A percentile compares a stretch with the other conserved stretches of the same genome.
Evolutionary conservation across 805 yeast species (phyloP).

Genomic region (Ascoidea asiatica): DNA sequence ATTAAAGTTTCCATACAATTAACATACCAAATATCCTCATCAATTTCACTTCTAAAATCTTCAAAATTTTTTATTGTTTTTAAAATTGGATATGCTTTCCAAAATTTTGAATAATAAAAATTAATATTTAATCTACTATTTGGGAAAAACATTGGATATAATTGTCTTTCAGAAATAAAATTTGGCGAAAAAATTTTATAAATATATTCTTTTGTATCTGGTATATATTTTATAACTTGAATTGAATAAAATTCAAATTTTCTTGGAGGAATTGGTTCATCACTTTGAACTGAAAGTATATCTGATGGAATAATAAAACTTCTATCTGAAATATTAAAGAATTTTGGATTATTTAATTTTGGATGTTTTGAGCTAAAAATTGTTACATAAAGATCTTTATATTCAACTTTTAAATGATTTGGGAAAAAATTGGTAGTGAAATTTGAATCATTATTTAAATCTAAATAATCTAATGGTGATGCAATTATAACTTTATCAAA

Average conservation of each 20-base stretch:
- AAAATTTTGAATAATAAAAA: constrained; percentile 20
- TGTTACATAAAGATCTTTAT: constrained; percentile 26
- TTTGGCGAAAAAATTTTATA: constrained; percentile 28
- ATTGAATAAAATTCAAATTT: constrained; percentile 21
- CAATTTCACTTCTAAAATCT: constrained; percentile 15
- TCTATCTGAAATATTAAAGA: constrained; percentile 8
- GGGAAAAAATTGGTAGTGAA: neutral
- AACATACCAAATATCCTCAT: constrained; percentile 25
- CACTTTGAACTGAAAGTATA: constrained; percentile 3
- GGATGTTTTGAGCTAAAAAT: constrained; percentile 16
- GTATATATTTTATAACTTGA: constrained; percentile 17
- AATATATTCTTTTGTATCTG: constrained; percentile 18
- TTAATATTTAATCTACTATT: constrained; percentile 12
- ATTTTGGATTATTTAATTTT: constrained; percentile 12
- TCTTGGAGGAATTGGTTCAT: constrained; percentile 7
- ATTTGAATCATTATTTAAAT: neutral
- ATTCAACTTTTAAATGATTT: constrained; percentile 16
- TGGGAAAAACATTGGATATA: constrained; percentile 14
- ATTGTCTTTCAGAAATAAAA: constrained; percentile 10
- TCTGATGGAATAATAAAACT: constrained; percentile 7
- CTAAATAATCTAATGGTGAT: constrained; percentile 21
- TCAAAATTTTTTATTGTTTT: constrained; percentile 17
- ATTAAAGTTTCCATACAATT: constrained; percentile 32
- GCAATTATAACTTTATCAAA: constrained; percentile 34
- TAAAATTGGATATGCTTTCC: constrained; percentile 32